Base-by-base conservation (phyloP, 2,329 filamentous ascomycete species). In the Phaeosphaeria sp. region DNA sequence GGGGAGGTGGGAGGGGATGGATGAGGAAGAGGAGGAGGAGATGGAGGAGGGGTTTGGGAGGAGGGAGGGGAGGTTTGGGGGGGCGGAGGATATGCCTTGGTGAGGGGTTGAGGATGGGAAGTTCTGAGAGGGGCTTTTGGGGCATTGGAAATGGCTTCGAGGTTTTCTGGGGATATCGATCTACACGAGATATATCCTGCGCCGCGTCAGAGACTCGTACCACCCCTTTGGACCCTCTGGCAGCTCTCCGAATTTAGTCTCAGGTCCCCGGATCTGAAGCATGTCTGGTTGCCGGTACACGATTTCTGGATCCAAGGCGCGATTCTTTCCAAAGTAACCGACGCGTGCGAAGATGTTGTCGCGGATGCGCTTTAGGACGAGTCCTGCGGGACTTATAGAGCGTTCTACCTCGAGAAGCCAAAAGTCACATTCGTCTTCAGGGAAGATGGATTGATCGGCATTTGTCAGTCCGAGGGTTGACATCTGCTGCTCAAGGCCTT, bases 21-120 rank as follows among this genome's bases (percentile, higher is more conserved):
- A 46, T 22, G 40, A 56, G 56, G 36, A 45, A 54, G 53, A 60
- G 64, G 48, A 58, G 59, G 27, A 42, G 18, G 24, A 22, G n/a
- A 18, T 20, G 40, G 25, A 40, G 17, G n/a, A 24, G 40, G 21
- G 22, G 30, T n/a, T n/a, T n/a, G 40, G 40, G 2, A 18, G 40
- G 40, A 43, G 40, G 40, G 40, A 43, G 40, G 40, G 6, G 5
- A 25, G 11, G 21, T 46, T 17, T 33, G 27, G 13, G 24, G 67
- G 59, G 8, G 60, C 57, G 18, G 66, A 70, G 54, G 63, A 53
- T 21, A 55, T 66, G 50, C 67, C 67, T 46, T 70, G 67, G 67
- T 70, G 57, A 67, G 15, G 49, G 22, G 20, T 21, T 27, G 22
- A 4, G 21, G 18, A 11, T 11, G 25, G 33, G 33, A 18, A 18